Base-by-base conservation (phyloP, 2,329 filamentous ascomycete genomes). In the Lecanosticta acicola region DNA sequence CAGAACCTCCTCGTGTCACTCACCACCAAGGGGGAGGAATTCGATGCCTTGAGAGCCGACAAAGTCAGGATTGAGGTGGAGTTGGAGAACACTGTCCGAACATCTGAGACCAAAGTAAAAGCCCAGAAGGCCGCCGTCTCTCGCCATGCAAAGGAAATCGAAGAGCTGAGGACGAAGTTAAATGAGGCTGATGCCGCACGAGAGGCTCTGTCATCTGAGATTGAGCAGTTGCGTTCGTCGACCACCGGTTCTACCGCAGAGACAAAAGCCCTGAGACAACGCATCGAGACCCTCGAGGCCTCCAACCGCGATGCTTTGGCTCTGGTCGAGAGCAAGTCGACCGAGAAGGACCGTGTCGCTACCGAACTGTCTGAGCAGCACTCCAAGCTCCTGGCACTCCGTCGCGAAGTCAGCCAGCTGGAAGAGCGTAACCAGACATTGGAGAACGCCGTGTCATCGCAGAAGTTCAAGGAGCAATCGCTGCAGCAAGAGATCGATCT, bases 31-130 rank as follows among this genome's bases (percentile, higher is more conserved):
- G 88, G 87, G 29, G 85, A 83, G 59, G 88, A 95, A 60, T 84
- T 80, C 59, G 88, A 95, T 63, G 78, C 82, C 32, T 71, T 95
- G 33, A 87, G 84, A 59, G 84, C 91, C 8, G 87, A 94, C 55
- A 97, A 96, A 70, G 77, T 96, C 36, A 84, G 87, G 56, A 74
- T 87, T 37, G 88, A 95, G 60, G 93, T 98, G 36, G 90, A 97
- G 71, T 78, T 97, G 5, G 93, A 98, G 66, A 93, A 88, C 67
- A 85, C 84, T 14, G 84, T 95, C 39, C 84, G 89, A 58, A 85
- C 80, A 55, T 84, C 85, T 49, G 91, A 97, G 64, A 81, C 84
- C 18, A 86, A 89, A 67, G 83, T 83, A 55, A 87, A 91, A 62
- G 80, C 83, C 7, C 81, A 93, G 64, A 94, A 93, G 69, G 76